Percentiles rank a stretch among this genome's conserved stretches.
Conservation (phyloP, 2,329 filamentous ascomycete genomes). For the Penicillium sp. region DNA sequence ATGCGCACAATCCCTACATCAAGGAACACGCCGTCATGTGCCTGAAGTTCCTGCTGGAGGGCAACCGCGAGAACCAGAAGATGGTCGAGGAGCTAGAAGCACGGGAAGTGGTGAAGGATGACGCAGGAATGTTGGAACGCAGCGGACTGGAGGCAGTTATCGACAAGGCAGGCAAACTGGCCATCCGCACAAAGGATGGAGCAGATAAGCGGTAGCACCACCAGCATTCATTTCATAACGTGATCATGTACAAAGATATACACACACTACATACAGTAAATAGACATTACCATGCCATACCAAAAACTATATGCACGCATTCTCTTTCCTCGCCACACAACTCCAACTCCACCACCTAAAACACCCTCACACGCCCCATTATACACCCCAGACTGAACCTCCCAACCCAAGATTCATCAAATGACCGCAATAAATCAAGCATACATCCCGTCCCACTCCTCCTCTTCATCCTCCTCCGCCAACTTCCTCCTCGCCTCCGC, state of each 20-base stretch:
- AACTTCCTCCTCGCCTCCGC: conserved; percentile 41
- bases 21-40: conserved; percentile 84
- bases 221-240: conserved; percentile 3
- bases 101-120: conserved; percentile 36
- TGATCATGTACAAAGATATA: background rate
- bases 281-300: too few species aligned
- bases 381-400: too few species aligned
- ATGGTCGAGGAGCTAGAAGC: conserved; percentile 45
- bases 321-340: too few species aligned
- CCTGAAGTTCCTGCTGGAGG: conserved; percentile 60
- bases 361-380: too few species aligned
- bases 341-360: too few species aligned
- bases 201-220: too few species aligned
- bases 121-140: conserved; percentile 34
- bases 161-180: conserved; percentile 36
- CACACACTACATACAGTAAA: too few species aligned
- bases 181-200: conserved; percentile 30
- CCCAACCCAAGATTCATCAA: too few species aligned
- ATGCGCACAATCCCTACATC: conserved; percentile 88
- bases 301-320: too few species aligned
- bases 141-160: conserved; percentile 39
- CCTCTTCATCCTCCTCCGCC: conserved; percentile 38
- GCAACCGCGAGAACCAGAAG: conserved; percentile 45
- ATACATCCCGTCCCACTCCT: conserved; percentile 45
- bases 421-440: too few species aligned